phyloP scores from a whole-genome alignment of 2,329 filamentous ascomycete genomes.

The Albophoma yamanashiensis region DNA sequence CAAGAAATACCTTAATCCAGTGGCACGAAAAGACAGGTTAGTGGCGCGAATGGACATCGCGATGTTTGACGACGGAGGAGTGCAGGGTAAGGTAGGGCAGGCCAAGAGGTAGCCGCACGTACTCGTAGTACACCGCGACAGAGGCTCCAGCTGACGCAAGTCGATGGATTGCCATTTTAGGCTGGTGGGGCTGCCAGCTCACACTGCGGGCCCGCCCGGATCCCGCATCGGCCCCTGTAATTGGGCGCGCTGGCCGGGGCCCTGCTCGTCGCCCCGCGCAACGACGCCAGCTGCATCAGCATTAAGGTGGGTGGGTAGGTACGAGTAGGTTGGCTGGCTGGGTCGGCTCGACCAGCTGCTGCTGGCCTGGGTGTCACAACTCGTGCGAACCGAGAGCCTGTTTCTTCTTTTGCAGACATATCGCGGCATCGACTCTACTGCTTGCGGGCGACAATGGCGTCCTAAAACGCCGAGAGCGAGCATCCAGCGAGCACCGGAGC shows the following conservation, averaged over 20 bases:
- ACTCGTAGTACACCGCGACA: no score
- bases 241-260: neutral
- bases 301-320: no score
- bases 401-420: neutral
- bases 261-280: conserved; percentile 4
- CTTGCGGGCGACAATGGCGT: neutral
- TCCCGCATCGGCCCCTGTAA: neutral
- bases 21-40: no score
- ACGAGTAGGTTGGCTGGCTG: no score
- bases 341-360: neutral
- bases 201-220: neutral
- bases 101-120: no score
- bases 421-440: neutral
- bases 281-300: neutral
- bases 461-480: neutral
- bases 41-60: neutral
- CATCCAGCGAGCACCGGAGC: neutral
- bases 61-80: neutral
- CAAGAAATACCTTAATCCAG: neutral
- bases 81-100: neutral
- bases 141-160: no score
- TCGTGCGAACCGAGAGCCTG: neutral
- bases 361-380: neutral
- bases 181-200: neutral
- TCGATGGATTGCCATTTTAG: neutral